phyloP scores from a whole-genome alignment of 768 basidiomycete genomes.

The Obba rivulosa region DNA sequence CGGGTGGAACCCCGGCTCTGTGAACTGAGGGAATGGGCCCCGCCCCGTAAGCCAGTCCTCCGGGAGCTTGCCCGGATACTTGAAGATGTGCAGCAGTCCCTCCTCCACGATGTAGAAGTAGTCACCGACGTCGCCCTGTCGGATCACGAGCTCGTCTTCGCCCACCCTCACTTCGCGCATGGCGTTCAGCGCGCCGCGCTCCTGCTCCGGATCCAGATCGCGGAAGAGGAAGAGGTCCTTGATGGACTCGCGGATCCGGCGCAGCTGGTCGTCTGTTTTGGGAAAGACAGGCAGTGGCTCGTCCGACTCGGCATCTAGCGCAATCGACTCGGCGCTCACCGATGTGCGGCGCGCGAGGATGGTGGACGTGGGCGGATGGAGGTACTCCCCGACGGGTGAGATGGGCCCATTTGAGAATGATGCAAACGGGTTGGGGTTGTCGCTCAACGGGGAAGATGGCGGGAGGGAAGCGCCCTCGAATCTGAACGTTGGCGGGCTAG shows the following conservation, averaged over 20 bases:
- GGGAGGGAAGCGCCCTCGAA: conserved; percentile 54
- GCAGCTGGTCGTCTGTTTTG: conserved; percentile 81
- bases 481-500: conserved; percentile 45
- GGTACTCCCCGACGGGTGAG: conserved; percentile 50
- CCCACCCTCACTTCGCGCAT: conserved; percentile 83
- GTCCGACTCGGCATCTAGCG: conserved; percentile 62
- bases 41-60: conserved; percentile 49
- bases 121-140: conserved; percentile 95
- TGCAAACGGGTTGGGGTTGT: conserved; percentile 33
- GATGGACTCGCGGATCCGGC: conserved; percentile 84
- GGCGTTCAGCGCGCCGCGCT: conserved; percentile 85
- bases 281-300: conserved; percentile 69
- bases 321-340: conserved; percentile 93
- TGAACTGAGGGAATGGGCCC: conserved; percentile 45
- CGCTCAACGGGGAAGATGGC: conserved; percentile 53
- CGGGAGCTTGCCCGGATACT: conserved; percentile 61
- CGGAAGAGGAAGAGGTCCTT: conserved; percentile 90
- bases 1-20: conserved; percentile 61
- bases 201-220: conserved; percentile 95
- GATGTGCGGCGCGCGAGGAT: conserved; percentile 89
- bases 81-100: conserved; percentile 81
- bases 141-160: conserved; percentile 84
- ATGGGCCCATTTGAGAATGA: conserved; percentile 26
- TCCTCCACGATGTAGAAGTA: conserved; percentile 97
- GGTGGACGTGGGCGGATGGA: conserved; percentile 69